Evolutionary conservation across 2,329 filamentous ascomycete genomes (phyloP), one percentile per base, ranked within the genome.

Genomic region (Aspergillus sp.): DNA sequence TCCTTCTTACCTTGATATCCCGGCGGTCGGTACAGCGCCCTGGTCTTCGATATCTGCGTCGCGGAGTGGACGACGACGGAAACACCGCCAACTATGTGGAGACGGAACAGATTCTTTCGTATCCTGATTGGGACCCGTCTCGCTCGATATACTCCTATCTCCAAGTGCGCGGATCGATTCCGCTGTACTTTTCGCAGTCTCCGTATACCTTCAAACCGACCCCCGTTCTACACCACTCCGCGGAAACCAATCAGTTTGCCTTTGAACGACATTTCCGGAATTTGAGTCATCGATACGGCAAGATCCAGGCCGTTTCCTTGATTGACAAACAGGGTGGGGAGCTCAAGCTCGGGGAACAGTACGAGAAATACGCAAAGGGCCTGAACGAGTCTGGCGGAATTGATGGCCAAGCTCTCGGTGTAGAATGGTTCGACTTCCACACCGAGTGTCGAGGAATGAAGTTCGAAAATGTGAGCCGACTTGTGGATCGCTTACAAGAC

Each of bases 401-500:
- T 20, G 81, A 85, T 59, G 81, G 78, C 12, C 72, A 71, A 11
- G 73, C 80, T 10, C 77, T 95, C 12, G 83, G 81, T 0, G 96
- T 96, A 69, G 91, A 96, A 71, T 99, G 95, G 95, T 99, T 98
- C 68, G 95, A 99, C 71, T 99, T 99, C 69, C 95, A 98, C 73
- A 84, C 87, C 18, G 90, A 90, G 29, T 98, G 95, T 71, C 89
- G 92, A 16, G 95, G 95, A 0, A 97, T 99, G 94, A 96, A 92
- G 67, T 99, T 98, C 70, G 94, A 98, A 71, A 98, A 98, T 60
- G 93, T 98, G 12, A 90, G 87, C 58, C 81, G 89, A 29, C 83
- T 99, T 1, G 82, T 99, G 55, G 84, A 91, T 51, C 87, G 81
- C 0, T 76, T 98, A 4, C 84, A 84, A 29, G 77, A 82, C 4